Base-by-base conservation (phyloP, 2,329 filamentous ascomycete species). In the Xylariales sp. region DNA sequence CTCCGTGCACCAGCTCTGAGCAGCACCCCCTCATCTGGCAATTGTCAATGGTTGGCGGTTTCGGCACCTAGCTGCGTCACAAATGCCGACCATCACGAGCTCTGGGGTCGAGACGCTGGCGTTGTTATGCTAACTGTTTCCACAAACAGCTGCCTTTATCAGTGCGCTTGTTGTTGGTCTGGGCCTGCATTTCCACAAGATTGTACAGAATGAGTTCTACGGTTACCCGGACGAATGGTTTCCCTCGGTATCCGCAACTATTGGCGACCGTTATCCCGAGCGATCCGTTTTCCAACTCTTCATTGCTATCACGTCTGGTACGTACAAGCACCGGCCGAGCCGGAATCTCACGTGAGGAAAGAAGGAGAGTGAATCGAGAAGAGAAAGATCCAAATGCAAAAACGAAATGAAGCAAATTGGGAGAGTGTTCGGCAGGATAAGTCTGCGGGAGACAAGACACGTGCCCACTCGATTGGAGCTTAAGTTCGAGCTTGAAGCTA, bases 161-260 rank as follows among this genome's bases (percentile, higher is more conserved):
- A 88, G 88, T 58, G 91, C 91, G 42, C 72, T 97, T 48, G 61
- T 91, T 40, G 81, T 95, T 44, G 91, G 91, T 49, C 70, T 83
- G 40, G 76, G 72, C 39, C 75, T 98, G 33, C 93, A 98, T 66
- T 97, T 93, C 67, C 78, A 85, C 57, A 98, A 98, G 70, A 98
- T 98, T 51, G 93, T 98, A 40, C 74, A 96, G 65, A 98, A 98
- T 65, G 89, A 98, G 65, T 86, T 90, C 68, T 95, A 89, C 63
- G 88, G 88, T 52, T 95, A 94, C 58, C 90, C 90, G 2, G 73
- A 95, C 50, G 90, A 96, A 71, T 96, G 90, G 90, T 95, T 95
- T 56, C 90, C 90, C 41, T 95, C 90, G 29, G 90, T 96, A 16
- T 96, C 91, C 20, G 84, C 93, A 28, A 97, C 93, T 24, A 98